phyloP scores from a whole-genome alignment of 768 basidiomycete species.

The Hygrocybe coccinea region DNA sequence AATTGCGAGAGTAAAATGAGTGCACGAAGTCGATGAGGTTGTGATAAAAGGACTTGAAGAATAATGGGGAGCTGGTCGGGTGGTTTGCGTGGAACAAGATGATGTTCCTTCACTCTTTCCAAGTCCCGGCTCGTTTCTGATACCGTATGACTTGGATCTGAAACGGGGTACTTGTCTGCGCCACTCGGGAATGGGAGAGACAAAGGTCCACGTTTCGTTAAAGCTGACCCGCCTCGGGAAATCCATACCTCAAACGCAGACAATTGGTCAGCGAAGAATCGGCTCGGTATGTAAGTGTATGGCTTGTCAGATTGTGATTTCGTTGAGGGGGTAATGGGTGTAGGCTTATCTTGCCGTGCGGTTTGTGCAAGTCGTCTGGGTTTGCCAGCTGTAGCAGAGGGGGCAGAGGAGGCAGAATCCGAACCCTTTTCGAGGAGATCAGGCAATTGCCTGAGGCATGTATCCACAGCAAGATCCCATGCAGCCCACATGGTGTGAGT shows the following conservation, averaged over 20 bases:
- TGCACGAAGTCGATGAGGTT: constrained; percentile 91
- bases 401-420: constrained; percentile 14
- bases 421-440: constrained; percentile 55
- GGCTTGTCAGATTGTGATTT: constrained; percentile 39
- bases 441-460: constrained; percentile 89
- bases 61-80: constrained; percentile 98
- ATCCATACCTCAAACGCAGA: constrained; percentile 99
- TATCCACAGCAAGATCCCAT: constrained; percentile 97
- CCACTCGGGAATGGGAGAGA: constrained; percentile 51
- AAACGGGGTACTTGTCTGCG: constrained; percentile 28
- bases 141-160: background rate
- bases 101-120: constrained; percentile 17
- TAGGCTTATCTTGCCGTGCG: background rate
- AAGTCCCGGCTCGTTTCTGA: background rate
- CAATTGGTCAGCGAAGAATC: constrained; percentile 93
- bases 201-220: constrained; percentile 71
- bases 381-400: constrained; percentile 18
- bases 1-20: constrained; percentile 95
- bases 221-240: constrained; percentile 82
- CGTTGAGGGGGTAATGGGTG: constrained; percentile 18
- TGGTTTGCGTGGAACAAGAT: constrained; percentile 80
- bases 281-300: constrained; percentile 76
- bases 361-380: constrained; percentile 14
- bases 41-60: constrained; percentile 92
- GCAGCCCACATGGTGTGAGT: constrained; percentile 95